These are phyloP conservation scores for Hibiscus tridactylites DNA, from an alignment of 345 rosid species.

Conservation along the genomic window DNA sequence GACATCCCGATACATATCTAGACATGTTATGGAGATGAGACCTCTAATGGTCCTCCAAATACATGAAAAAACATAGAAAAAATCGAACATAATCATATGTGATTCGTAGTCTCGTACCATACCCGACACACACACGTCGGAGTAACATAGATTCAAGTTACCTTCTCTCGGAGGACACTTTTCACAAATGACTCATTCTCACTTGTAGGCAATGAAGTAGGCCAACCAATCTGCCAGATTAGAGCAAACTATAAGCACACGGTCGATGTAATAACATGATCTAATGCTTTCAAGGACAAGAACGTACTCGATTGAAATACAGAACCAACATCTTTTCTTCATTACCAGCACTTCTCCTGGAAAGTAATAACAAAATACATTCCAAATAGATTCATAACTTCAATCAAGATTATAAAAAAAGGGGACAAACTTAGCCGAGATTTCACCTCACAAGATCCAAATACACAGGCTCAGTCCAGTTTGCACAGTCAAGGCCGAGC, in stretches of 20 bases:
- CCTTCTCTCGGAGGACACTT: slow-evolving; percentile 71
- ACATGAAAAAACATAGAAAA: neutral
- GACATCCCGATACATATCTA: no score
- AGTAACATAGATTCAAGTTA: slow-evolving; percentile 13
- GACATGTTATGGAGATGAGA: neutral
- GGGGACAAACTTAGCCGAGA: neutral
- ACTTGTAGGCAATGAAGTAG: slow-evolving; percentile 78
- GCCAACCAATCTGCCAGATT: slow-evolving; percentile 83
- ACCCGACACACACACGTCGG: neutral
- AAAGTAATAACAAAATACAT: slow-evolving; percentile 11
- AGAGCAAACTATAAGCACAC: neutral
- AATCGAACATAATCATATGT: neutral
- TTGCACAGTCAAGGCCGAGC: slow-evolving; percentile 96
- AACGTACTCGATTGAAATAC: slow-evolving; percentile 64
- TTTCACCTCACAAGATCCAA: slow-evolving; percentile 62
- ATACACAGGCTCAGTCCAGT: slow-evolving; percentile 85
- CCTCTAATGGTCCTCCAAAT: neutral
- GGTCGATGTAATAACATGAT: slow-evolving; percentile 5
- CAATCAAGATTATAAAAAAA: neutral
- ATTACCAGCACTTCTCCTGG: slow-evolving; percentile 76
- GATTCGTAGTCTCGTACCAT: neutral
- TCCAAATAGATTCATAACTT: neutral
- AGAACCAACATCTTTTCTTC: slow-evolving; percentile 84
- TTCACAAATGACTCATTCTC: slow-evolving; percentile 67
- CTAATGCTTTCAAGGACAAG: neutral